Evolutionary conservation across 148 eudicot genomes (phyloP), one percentile per base, ranked within the genome.

Genomic region (Polygonum maritimum): DNA sequence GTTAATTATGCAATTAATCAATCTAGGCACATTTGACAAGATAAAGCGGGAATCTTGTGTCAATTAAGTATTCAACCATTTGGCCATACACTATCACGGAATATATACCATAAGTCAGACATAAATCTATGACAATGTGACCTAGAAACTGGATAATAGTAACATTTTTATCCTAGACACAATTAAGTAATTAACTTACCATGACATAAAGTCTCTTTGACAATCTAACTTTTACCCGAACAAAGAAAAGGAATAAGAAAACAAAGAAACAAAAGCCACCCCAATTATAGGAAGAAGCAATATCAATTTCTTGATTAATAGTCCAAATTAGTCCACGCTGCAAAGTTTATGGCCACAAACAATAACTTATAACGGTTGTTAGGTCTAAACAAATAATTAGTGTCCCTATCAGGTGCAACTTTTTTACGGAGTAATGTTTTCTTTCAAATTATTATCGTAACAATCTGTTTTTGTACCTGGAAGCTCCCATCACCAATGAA

Each of bases 401-500:
- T 3, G n/a, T 48, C 13, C 48, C 48, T 47, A 6, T 47, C 10
- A 8, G 31, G 31, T 26, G 31, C 31, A 26, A 26, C 31, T 26
- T 26, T 26, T 26, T 26, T 26, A 26, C 1, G 31, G 31, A 26
- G 31, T 1, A 26, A 26, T 26, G 31, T 26, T 26, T 26, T 7
- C 9, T 44, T 44, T 44, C 1, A 7, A 44, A 44, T 44, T 44
- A 44, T 44, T 6, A 44, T 44, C 47, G 9, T 44, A 6, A 44
- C 7, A 44, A 7, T 7, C 11, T 14, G 55, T 7, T 60, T 3
- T 38, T 31, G 44, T 85, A 94, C 98, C 97, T 94, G 98, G 78
- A 94, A 94, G 82, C 98, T 94, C 8, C 98, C 98, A 79, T 94
- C 98, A 48, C 98, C 98, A 65, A 94, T 94, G 91, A 89, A 94